Conservation (phyloP, 1,139 yeast genomes). For the Zygotorulaspora mrakii region DNA sequence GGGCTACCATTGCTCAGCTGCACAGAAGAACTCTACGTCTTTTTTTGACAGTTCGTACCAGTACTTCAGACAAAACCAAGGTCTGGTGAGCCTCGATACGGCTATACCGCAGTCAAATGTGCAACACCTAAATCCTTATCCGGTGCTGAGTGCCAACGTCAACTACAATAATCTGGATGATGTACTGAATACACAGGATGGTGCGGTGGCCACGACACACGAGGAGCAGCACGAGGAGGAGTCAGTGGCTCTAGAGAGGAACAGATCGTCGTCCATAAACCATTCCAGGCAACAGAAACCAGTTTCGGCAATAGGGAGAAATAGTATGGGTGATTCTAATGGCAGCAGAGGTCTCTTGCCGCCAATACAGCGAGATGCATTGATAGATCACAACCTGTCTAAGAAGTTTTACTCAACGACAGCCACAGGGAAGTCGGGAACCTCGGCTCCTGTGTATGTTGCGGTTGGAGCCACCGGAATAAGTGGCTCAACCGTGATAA, state of each 20-base stretch:
- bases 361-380: conserved; percentile 16
- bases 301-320: conserved; percentile 12
- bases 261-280: conserved; percentile 16
- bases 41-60: conserved; percentile 35
- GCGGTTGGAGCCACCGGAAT: neutral
- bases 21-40: conserved; percentile 27
- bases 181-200: conserved; percentile 16
- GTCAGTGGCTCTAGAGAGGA: conserved; percentile 8
- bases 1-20: conserved; percentile 26
- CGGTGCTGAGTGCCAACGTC: conserved; percentile 30
- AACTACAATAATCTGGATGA: conserved; percentile 28
- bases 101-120: conserved; percentile 20
- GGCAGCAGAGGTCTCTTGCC: conserved; percentile 11
- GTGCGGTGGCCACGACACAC: conserved; percentile 3
- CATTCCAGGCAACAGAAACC: conserved; percentile 8
- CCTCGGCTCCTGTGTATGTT: neutral
- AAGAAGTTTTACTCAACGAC: conserved; percentile 23
- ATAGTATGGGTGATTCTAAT: conserved; percentile 12
- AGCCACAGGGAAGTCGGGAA: conserved; percentile 4
- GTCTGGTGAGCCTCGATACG: conserved; percentile 26
- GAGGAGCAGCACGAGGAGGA: conserved; percentile 12
- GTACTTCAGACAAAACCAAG: conserved; percentile 30
- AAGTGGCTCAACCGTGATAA: conserved; percentile 10
- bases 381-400: conserved; percentile 20
- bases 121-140: conserved; percentile 24